Percentiles rank a stretch among this genome's conserved stretches.
Conservation (phyloP, 345 rosid genomes). For the Abelmoschus esculentus region DNA sequence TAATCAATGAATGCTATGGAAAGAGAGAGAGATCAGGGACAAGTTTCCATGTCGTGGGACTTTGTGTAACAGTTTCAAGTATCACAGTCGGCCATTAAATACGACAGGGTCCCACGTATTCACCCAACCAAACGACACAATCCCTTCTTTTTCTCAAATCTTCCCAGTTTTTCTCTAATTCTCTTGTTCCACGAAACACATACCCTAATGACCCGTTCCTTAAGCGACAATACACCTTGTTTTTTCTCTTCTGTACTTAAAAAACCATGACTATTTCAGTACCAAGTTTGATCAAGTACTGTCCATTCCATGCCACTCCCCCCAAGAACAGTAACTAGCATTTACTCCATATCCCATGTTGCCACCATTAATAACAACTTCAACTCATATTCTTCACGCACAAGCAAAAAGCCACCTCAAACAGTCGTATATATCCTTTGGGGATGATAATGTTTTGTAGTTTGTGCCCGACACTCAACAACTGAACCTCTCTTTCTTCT, state of each 20-base stretch:
- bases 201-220: too few species aligned
- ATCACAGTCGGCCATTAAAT: not conserved
- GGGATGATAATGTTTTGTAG: not conserved
- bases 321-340: not conserved
- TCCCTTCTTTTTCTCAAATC: not conserved
- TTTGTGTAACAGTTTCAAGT: not conserved
- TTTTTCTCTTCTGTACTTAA: too few species aligned
- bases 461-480: not conserved
- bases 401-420: not conserved
- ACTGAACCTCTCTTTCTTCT: not conserved
- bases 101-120: not conserved
- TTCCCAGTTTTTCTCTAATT: not conserved
- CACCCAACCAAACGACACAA: not conserved
- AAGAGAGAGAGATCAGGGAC: not conserved
- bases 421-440: not conserved
- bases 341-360: not conserved
- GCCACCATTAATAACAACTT: not conserved
- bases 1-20: too few species aligned
- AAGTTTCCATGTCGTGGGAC: not conserved
- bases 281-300: too few species aligned
- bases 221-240: too few species aligned
- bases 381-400: conserved; percentile 15
- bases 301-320: not conserved
- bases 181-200: too few species aligned
- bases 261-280: too few species aligned